Percentiles rank a stretch among this genome's conserved stretches.
Evolutionary conservation across 73 alveolate species (phyloP).

Genomic region (Stentor coeruleus): DNA sequence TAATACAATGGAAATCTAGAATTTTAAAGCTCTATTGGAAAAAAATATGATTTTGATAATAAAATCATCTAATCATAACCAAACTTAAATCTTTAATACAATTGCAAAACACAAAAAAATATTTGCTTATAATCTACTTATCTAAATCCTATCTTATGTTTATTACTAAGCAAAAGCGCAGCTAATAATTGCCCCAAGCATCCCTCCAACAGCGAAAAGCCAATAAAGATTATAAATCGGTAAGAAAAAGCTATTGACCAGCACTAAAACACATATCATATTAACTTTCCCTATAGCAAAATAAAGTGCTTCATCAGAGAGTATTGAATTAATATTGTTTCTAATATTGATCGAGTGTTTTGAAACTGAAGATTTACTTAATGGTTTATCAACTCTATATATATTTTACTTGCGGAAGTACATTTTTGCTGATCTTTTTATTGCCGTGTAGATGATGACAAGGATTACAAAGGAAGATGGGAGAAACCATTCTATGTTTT

Average conservation of each 20-base stretch:
- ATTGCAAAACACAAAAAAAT: too few relatives aligned
- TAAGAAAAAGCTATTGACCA: neutral
- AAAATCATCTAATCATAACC: too few relatives aligned
- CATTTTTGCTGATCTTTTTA: neutral
- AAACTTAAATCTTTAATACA: too few relatives aligned
- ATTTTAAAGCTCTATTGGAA: too few relatives aligned
- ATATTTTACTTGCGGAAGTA: neutral
- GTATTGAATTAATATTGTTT: neutral
- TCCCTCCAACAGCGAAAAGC: neutral
- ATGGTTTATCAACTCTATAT: neutral
- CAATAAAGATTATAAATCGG: neutral
- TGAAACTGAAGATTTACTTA: neutral
- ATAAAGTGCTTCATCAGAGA: neutral
- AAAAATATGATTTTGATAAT: too few relatives aligned
- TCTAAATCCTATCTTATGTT: too few relatives aligned
- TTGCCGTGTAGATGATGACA: neutral
- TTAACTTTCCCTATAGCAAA: neutral
- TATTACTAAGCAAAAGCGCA: neutral
- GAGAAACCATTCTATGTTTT: neutral
- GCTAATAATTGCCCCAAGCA: neutral
- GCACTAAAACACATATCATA: neutral
- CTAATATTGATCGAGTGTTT: neutral
- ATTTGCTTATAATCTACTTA: too few relatives aligned
- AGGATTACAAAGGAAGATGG: neutral
- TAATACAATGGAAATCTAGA: too few relatives aligned